phyloP scores from a whole-genome alignment of 1,284 basidiomycete species.

The Caloboletus firmus region DNA sequence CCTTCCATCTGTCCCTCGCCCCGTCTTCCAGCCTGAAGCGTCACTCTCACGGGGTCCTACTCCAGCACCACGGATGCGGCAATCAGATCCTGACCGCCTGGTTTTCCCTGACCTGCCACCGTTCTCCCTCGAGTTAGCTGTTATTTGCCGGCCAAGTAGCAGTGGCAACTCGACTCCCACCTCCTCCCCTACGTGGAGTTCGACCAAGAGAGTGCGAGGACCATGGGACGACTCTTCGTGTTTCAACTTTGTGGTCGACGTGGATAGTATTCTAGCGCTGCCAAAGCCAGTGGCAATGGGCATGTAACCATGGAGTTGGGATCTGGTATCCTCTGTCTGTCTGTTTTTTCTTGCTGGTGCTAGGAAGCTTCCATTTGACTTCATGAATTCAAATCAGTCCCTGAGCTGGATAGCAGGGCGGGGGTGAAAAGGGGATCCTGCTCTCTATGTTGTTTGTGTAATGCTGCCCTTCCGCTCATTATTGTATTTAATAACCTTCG shows the following conservation, averaged over 20 bases:
- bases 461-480: constrained; percentile 1
- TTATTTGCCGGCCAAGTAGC: constrained; percentile 22
- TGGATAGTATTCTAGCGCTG: constrained; percentile 46
- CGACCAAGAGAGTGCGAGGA: constrained; percentile 46
- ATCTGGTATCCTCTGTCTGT: neutral
- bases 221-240: constrained; percentile 60
- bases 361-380: neutral
- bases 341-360: neutral
- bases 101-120: constrained; percentile 19
- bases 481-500: constrained; percentile 2
- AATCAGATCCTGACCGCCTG: constrained; percentile 1
- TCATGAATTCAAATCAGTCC: neutral
- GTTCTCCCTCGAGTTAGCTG: constrained; percentile 12
- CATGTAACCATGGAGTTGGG: constrained; percentile 9
- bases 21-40: constrained; percentile 45
- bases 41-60: constrained; percentile 30
- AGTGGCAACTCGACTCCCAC: constrained; percentile 12
- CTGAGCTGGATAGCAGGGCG: constrained; percentile 3
- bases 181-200: constrained; percentile 18
- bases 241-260: constrained; percentile 44
- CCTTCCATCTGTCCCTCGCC: constrained; percentile 55
- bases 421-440: neutral
- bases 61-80: constrained; percentile 21
- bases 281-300: constrained; percentile 46
- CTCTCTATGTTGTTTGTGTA: constrained; percentile 8